Base-by-base conservation (phyloP, 2,329 filamentous ascomycete species). In the Fusarium denticulatum region DNA sequence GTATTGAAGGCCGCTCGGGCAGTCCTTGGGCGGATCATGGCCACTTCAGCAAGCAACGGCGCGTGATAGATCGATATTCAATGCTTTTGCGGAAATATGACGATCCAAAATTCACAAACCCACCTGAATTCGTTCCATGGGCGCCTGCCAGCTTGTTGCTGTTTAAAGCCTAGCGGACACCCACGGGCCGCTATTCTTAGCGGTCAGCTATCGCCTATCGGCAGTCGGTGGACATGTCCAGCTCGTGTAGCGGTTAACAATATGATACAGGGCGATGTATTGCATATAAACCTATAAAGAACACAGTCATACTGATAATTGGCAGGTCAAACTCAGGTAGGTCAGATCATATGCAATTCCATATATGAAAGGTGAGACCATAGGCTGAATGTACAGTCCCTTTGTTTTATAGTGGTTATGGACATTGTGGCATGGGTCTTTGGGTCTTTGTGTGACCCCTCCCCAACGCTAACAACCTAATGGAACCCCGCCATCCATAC, bases 11-110 rank as follows among this genome's bases (percentile, higher is more conserved):
- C 72, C 40, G 68, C 56, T 30, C 77, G 67, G 24, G 75, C 61
- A 1, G 75, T 67, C 60, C 78, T 73, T 50, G 78, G 74, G 60
- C 78, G 77, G 47, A 82, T 79, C 81, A 82, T 83, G 64, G 57
- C 63, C 26, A 64, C 22, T 64, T 55, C n/a, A 28, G 18, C 22
- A 24, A 12, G 59, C 72, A 76, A 77, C 76, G 66, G 73, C 62
- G 60, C 45, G 39, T 34, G 53, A 49, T 57, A 55, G 55, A 32
- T 22, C 42, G 52, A 47, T 37, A 37, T 53, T 57, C 37, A 45
- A 40, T 53, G 45, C n/a, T 50, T 47, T 32, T 60, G 60, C 45
- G 24, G 58, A 56, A 65, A 62, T 52, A 62, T 66, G 49, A 70
- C 53, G 39, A 62, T 58, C 45, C 50, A 67, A 75, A 72, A 60